These are phyloP conservation scores for Phytophthora rubi DNA, from an alignment of 352 stramenopile genomes.

Conservation along the genomic window DNA sequence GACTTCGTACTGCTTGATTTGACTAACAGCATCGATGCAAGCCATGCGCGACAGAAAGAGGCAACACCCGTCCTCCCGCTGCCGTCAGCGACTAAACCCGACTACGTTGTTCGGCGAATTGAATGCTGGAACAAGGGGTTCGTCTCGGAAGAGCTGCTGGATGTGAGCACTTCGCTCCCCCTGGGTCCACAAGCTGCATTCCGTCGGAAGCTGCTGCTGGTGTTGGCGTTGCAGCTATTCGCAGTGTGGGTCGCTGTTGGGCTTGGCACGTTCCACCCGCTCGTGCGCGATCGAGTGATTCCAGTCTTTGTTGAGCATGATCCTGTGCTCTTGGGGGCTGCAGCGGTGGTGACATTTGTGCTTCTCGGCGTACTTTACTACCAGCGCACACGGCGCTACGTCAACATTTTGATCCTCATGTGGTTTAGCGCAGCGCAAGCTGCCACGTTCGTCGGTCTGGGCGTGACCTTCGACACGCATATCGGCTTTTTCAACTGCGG, in stretches of 20 bases:
- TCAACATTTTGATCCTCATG: conserved; percentile 41
- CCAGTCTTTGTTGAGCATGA: conserved; percentile 19
- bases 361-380: conserved; percentile 45
- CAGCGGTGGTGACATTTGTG: conserved; percentile 14
- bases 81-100: conserved; percentile 14
- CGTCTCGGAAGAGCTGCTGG: conserved; percentile 29
- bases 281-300: conserved; percentile 22
- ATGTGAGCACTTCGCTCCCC: conserved; percentile 35
- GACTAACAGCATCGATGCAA: conserved; percentile 19
- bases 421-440: conserved; percentile 41
- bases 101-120: conserved; percentile 34
- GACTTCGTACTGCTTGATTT: conserved; percentile 36
- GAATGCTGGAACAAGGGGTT: conserved; percentile 25
- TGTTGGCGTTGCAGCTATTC: conserved; percentile 41
- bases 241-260: conserved; percentile 33
- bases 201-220: conserved; percentile 40
- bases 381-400: conserved; percentile 33
- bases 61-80: conserved; percentile 26
- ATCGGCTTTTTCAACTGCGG: conserved; percentile 50
- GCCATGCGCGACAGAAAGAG: conserved; percentile 10
- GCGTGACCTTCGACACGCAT: conserved; percentile 40
- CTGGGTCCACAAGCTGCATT: conserved; percentile 38
- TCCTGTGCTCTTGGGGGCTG: conserved; percentile 15
- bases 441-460: conserved; percentile 40
- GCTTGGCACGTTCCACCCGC: conserved; percentile 28